Evolutionary conservation across 257 asterid genomes (phyloP).

Genomic region (Rehmannia glutinosa): DNA sequence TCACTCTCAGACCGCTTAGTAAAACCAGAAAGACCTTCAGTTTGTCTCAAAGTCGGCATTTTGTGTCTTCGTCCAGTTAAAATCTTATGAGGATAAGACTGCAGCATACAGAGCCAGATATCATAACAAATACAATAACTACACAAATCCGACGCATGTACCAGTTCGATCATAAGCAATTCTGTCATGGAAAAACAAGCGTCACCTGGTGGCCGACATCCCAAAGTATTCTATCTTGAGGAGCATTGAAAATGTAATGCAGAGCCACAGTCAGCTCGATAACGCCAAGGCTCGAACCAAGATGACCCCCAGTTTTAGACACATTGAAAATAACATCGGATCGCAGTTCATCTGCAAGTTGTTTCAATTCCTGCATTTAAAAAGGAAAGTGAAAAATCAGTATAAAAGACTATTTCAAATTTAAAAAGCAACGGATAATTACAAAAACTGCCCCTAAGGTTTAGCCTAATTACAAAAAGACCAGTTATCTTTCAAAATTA

Average conservation of each 20-base stretch:
- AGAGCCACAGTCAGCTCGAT: conserved; percentile 96
- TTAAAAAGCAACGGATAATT: background rate
- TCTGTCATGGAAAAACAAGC: background rate
- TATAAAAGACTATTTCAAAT: background rate
- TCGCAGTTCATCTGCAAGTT: conserved; percentile 84
- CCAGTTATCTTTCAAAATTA: too few relatives aligned
- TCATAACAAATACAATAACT: background rate
- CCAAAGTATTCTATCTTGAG: conserved; percentile 91
- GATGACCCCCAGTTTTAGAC: conserved; percentile 97
- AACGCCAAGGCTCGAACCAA: conserved; percentile 96
- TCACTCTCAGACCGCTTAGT: conserved; percentile 95
- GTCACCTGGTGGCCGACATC: conserved; percentile 98
- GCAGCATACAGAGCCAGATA: conserved; percentile 12
- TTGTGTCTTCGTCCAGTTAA: conserved; percentile 82
- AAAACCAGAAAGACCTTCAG: conserved; percentile 81
- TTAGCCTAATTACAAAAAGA: background rate
- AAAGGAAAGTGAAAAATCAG: too few relatives aligned
- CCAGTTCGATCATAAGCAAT: background rate
- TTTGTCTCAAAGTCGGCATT: conserved; percentile 87
- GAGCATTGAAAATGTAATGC: conserved; percentile 87
- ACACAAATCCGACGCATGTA: background rate
- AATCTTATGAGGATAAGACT: conserved; percentile 97
- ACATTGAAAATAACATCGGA: conserved; percentile 93
- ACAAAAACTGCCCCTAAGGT: background rate
- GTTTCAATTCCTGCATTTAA: conserved; percentile 68